phyloP scores from a whole-genome alignment of 78 protist species.

The Protostelium mycophagum region DNA sequence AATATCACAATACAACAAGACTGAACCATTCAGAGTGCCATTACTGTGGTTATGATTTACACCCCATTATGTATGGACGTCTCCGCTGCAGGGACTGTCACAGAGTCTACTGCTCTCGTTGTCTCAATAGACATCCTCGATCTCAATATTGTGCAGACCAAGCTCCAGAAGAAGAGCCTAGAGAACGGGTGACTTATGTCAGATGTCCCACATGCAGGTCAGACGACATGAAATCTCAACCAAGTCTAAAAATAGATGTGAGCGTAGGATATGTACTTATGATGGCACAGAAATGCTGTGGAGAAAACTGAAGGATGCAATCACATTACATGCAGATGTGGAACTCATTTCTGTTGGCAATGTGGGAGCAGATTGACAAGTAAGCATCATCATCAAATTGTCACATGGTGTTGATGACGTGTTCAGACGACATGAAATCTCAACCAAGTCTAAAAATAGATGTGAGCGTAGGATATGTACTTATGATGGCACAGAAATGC shows the following conservation, averaged over 20 bases:
- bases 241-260: too few species aligned
- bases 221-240: too few species aligned
- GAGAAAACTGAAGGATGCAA: constrained; percentile 62
- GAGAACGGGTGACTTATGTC: not conserved
- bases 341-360: not conserved
- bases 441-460: too few species aligned
- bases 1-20: not conserved
- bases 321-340: constrained; percentile 29
- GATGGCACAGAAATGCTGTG: too few species aligned
- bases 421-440: too few species aligned
- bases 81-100: not conserved
- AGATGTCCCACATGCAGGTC: too few species aligned
- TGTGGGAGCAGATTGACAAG: too few species aligned
- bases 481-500: too few species aligned
- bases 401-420: too few species aligned
- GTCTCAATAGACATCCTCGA: not conserved
- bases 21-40: not conserved
- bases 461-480: too few species aligned
- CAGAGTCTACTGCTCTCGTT: not conserved
- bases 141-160: not conserved
- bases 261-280: too few species aligned
- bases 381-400: too few species aligned
- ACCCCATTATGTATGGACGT: not conserved
- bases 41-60: not conserved
- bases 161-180: not conserved